phyloP scores from a whole-genome alignment of 208 protist species.

The Trypanosoma mega region DNA sequence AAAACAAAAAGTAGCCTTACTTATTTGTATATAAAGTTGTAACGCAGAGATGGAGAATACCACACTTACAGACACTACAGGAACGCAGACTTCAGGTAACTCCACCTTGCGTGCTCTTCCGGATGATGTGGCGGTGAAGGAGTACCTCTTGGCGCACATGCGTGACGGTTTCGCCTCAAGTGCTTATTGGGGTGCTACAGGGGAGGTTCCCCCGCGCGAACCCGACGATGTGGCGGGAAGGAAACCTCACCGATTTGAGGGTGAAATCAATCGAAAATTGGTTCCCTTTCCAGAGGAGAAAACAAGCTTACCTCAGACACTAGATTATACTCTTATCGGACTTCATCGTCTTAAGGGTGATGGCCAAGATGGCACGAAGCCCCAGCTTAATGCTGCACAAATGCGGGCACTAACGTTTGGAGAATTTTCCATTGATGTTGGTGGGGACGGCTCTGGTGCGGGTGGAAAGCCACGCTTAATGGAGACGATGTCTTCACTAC shows the following conservation, averaged over 20 bases:
- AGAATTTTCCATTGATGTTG: not conserved
- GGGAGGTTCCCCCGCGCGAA: conserved; percentile 71
- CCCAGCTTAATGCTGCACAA: conserved; percentile 66
- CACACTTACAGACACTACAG: conserved; percentile 27
- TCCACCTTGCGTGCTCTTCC: conserved; percentile 22
- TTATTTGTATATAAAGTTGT: too few relatives aligned
- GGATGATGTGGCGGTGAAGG: conserved; percentile 50
- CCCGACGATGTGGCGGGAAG: conserved; percentile 59
- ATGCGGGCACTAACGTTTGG: conserved; percentile 36
- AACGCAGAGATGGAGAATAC: conserved; percentile 34
- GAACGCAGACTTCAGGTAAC: conserved; percentile 15
- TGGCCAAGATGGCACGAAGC: conserved; percentile 33
- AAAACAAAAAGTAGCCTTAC: conserved; percentile 3
- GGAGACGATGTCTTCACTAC: conserved; percentile 54
- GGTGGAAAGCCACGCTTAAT: conserved; percentile 66
- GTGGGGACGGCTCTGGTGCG: conserved; percentile 1
- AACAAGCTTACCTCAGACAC: conserved; percentile 70
- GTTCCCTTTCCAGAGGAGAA: conserved; percentile 74
- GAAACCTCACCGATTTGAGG: conserved; percentile 71
- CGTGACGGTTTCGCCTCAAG: conserved; percentile 72
- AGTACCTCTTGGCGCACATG: conserved; percentile 46
- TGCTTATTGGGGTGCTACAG: conserved; percentile 82
- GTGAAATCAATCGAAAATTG: conserved; percentile 82
- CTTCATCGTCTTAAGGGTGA: conserved; percentile 57
- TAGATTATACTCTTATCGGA: conserved; percentile 70